Evolutionary conservation across 495 filamentous ascomycete genomes (phyloP).

Genomic region (Aspergillus indologenus): DNA sequence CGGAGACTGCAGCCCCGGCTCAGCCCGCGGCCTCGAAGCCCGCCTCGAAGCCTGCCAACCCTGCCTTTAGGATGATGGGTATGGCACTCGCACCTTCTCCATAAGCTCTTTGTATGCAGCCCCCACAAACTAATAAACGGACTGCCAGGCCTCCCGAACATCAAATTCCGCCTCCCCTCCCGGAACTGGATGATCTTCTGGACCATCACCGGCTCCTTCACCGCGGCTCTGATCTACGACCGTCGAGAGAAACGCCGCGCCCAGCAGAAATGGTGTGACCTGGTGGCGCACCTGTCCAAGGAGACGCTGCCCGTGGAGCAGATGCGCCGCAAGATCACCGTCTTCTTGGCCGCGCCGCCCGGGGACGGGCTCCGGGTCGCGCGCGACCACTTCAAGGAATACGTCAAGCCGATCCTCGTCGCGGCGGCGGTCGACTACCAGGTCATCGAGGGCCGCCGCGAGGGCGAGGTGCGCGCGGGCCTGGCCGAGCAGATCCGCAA

Average conservation of each 20-base stretch:
- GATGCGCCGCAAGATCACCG: slow-evolving; percentile 80
- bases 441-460: slow-evolving; percentile 82
- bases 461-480: slow-evolving; percentile 81
- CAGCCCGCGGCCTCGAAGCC: slow-evolving; percentile 32
- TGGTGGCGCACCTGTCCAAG: slow-evolving; percentile 81
- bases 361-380: slow-evolving; percentile 76
- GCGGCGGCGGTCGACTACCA: slow-evolving; percentile 92
- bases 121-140: not conserved
- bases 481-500: slow-evolving; percentile 80
- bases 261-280: slow-evolving; percentile 80
- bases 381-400: slow-evolving; percentile 92
- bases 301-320: slow-evolving; percentile 67
- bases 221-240: slow-evolving; percentile 80
- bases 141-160: slow-evolving; percentile 62
- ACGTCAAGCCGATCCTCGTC: slow-evolving; percentile 89
- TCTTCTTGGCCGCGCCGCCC: slow-evolving; percentile 82
- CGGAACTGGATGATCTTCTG: slow-evolving; percentile 98
- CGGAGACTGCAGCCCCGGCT: slow-evolving; percentile 27
- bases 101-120: too few relatives aligned
- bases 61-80: slow-evolving; percentile 72
- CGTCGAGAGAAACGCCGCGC: slow-evolving; percentile 78
- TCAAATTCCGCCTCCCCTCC: slow-evolving; percentile 83
- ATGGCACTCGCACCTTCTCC: slow-evolving; percentile 12
- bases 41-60: slow-evolving; percentile 56
- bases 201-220: slow-evolving; percentile 70